Percentiles rank a stretch among this genome's conserved stretches.
phyloP scores from a whole-genome alignment of 768 basidiomycete species.

The Kondoa malvinella region DNA sequence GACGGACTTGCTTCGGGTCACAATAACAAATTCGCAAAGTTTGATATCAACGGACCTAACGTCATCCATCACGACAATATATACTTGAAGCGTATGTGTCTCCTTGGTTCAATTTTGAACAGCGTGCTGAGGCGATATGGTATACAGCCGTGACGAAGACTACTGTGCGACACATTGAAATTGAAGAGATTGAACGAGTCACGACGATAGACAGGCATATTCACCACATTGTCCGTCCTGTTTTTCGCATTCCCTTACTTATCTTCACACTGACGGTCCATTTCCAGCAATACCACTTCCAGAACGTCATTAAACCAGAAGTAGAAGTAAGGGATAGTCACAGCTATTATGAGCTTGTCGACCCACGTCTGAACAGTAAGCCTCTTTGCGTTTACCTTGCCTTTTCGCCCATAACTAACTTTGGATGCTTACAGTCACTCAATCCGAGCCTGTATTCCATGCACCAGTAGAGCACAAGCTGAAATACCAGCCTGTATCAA shows the following conservation, averaged over 20 bases:
- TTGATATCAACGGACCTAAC: not conserved
- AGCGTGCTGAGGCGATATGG: not conserved
- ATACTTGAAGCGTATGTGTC: not conserved
- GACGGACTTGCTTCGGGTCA: not conserved
- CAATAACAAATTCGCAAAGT: not conserved
- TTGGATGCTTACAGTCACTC: not conserved
- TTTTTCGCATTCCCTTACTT: not conserved
- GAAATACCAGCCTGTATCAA: not conserved
- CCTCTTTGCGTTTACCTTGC: not conserved
- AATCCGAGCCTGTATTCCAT: not conserved
- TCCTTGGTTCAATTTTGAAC: not conserved
- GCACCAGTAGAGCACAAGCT: not conserved
- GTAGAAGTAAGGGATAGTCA: not conserved
- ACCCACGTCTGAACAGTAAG: not conserved
- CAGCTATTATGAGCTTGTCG: not conserved
- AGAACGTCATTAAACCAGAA: not conserved
- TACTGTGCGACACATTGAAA: not conserved
- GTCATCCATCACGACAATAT: constrained; percentile 8
- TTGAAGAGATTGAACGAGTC: constrained; percentile 2
- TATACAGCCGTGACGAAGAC: not conserved
- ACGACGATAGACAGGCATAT: not conserved
- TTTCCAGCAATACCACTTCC: not conserved
- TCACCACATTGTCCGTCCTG: constrained; percentile 3
- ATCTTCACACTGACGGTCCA: not conserved
- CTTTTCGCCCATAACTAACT: not conserved